phyloP scores from a whole-genome alignment of 108 stramenopile species.

The Nitzschia sp. region DNA sequence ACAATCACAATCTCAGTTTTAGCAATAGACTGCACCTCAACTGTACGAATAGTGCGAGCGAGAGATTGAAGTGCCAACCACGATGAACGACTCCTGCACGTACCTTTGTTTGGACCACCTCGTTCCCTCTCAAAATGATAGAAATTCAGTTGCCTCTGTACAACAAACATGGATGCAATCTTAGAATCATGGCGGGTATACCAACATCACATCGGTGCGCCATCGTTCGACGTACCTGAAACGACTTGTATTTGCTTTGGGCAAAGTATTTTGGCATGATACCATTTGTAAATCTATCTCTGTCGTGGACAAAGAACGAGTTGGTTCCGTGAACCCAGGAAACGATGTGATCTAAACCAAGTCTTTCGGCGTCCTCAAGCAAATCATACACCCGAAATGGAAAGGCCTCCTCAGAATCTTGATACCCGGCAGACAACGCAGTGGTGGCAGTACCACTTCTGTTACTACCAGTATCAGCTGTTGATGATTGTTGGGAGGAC shows the following conservation, averaged over 20 bases:
- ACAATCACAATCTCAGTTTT: neutral
- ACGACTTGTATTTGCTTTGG: slow-evolving; percentile 30
- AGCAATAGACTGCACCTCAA: neutral
- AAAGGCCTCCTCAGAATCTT: slow-evolving; percentile 12
- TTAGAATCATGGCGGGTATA: too few species aligned
- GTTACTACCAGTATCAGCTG: too few species aligned
- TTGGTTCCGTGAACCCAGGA: slow-evolving; percentile 29
- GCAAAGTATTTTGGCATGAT: slow-evolving; percentile 34
- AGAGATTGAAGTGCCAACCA: too few species aligned
- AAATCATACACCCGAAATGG: slow-evolving; percentile 26
- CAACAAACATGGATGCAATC: too few species aligned
- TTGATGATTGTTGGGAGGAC: too few species aligned
- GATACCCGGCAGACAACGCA: neutral
- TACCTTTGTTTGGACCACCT: neutral
- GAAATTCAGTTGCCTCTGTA: slow-evolving; percentile 24
- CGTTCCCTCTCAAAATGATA: slow-evolving; percentile 9
- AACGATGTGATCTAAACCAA: slow-evolving; percentile 21
- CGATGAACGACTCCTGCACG: neutral
- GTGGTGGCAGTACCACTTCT: too few species aligned
- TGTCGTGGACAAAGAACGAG: slow-evolving; percentile 22
- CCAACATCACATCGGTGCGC: too few species aligned
- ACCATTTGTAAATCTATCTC: slow-evolving; percentile 11
- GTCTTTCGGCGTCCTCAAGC: slow-evolving; percentile 17
- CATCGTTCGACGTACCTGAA: slow-evolving; percentile 11
- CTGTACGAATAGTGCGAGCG: too few species aligned